A percentile compares a stretch with the other conserved stretches of the same genome.
phyloP scores from a whole-genome alignment of 2,329 filamentous ascomycete genomes.

The Thyridium curvatum region DNA sequence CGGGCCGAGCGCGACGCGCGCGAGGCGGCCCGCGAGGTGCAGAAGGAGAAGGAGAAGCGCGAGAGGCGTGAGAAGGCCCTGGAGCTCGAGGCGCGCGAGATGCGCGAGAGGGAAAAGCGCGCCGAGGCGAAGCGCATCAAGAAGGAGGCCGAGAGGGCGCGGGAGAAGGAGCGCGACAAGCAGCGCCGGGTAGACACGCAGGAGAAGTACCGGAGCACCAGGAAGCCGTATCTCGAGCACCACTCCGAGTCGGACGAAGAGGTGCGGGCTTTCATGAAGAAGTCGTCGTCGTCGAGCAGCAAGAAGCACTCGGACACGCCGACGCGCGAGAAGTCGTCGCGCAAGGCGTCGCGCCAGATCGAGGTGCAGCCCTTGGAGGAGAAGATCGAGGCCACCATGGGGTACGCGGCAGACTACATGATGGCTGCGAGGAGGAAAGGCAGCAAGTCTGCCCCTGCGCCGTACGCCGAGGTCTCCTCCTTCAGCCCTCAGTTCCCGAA shows the following conservation, averaged over 20 bases:
- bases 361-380: not conserved
- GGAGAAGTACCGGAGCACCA: slow-evolving; percentile 17
- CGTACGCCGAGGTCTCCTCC: slow-evolving; percentile 2
- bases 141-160: slow-evolving; percentile 18
- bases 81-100: slow-evolving; percentile 19
- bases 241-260: slow-evolving; percentile 17
- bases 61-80: slow-evolving; percentile 25
- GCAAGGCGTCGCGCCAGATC: slow-evolving; percentile 4
- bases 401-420: slow-evolving; percentile 13
- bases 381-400: slow-evolving; percentile 9
- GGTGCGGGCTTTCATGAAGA: slow-evolving; percentile 14
- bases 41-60: slow-evolving; percentile 27
- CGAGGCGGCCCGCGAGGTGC: slow-evolving; percentile 23
- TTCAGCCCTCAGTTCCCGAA: slow-evolving; percentile 9
- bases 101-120: slow-evolving; percentile 12
- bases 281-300: slow-evolving; percentile 13
- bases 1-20: slow-evolving; percentile 15
- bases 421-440: slow-evolving; percentile 5
- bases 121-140: slow-evolving; percentile 24
- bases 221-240: slow-evolving; percentile 17
- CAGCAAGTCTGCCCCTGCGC: slow-evolving; percentile 6
- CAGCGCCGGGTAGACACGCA: slow-evolving; percentile 18
- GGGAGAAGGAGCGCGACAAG: slow-evolving; percentile 15
- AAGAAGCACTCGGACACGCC: slow-evolving; percentile 19
- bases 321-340: slow-evolving; percentile 12